A percentile compares a stretch with the other conserved stretches of the same genome.
These are phyloP conservation scores for Plasmodium cynomolgi DNA, from an alignment of 169 alveolate species.

Conservation along the genomic window DNA sequence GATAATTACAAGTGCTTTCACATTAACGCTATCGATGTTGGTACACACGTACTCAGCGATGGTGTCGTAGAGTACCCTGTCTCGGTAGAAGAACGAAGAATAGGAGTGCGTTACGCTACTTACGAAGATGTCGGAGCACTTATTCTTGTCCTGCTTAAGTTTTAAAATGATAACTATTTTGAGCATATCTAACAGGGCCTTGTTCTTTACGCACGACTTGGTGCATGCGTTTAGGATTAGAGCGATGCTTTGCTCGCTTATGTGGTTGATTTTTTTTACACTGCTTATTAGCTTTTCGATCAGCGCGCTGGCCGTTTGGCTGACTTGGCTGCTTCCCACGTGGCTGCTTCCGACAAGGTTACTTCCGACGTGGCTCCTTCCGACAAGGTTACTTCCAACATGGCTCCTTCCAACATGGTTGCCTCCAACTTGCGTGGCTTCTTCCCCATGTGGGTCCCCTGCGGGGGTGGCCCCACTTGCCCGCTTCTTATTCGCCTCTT, in stretches of 20 bases:
- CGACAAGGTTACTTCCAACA: background rate
- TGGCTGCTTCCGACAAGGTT: too few relatives aligned
- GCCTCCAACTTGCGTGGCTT: too few relatives aligned
- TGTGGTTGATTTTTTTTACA: conserved; percentile 24
- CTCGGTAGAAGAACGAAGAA: conserved; percentile 58
- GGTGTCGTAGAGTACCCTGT: conserved; percentile 25
- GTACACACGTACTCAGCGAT: conserved; percentile 22
- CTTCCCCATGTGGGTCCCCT: background rate
- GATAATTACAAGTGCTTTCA: conserved; percentile 35
- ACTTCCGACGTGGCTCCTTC: too few relatives aligned
- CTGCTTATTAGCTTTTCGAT: conserved; percentile 9
- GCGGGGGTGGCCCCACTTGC: background rate
- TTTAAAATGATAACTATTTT: conserved; percentile 49
- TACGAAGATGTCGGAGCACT: conserved; percentile 67
- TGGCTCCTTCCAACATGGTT: background rate
- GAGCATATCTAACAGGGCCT: conserved; percentile 26
- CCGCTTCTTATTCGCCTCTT: background rate
- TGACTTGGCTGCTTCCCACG: background rate
- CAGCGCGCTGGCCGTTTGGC: background rate
- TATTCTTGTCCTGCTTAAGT: conserved; percentile 44
- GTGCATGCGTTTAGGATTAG: conserved; percentile 64
- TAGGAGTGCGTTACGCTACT: conserved; percentile 71
- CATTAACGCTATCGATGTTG: conserved; percentile 16
- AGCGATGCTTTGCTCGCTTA: conserved; percentile 75
- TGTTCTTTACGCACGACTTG: conserved; percentile 23